A percentile compares a stretch with the other conserved stretches of the same genome.
Evolutionary conservation across 108 stramenopile genomes (phyloP).

Genomic region (Epithemia pelagica): DNA sequence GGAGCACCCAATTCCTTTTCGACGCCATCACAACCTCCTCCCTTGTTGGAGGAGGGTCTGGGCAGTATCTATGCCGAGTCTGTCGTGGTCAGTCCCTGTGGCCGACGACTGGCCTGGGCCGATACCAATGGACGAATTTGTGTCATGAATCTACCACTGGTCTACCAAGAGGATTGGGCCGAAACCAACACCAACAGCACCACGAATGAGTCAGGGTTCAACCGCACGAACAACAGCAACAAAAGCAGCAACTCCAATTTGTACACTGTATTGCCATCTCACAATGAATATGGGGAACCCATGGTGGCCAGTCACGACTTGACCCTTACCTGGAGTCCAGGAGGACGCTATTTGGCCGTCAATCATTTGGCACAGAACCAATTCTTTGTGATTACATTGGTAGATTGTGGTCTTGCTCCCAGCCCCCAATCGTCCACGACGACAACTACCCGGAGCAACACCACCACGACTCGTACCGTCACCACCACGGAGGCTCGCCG

Average conservation of each 20-base stretch:
- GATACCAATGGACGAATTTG: constrained; percentile 62
- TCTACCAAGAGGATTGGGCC: constrained; percentile 6
- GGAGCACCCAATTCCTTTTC: constrained; percentile 3
- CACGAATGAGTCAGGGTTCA: neutral
- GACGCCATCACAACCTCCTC: constrained; percentile 41
- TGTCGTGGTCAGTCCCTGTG: constrained; percentile 56
- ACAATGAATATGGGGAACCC: constrained; percentile 53
- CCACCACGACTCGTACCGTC: neutral
- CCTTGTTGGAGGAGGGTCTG: constrained; percentile 60
- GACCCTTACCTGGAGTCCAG: constrained; percentile 35
- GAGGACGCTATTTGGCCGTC: constrained; percentile 56
- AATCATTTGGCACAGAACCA: constrained; percentile 55
- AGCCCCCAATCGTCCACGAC: constrained; percentile 21
- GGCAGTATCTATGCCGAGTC: constrained; percentile 42
- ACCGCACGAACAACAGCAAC: too few species aligned
- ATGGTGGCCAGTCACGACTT: constrained; percentile 37
- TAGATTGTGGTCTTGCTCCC: constrained; percentile 38
- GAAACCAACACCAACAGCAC: neutral
- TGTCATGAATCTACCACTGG: constrained; percentile 46
- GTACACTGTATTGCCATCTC: constrained; percentile 30
- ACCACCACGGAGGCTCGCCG: constrained; percentile 18
- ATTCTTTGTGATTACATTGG: constrained; percentile 55
- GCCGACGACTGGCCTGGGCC: constrained; percentile 50
- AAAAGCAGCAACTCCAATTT: neutral
- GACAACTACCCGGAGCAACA: neutral